A percentile compares a stretch with the other conserved stretches of the same genome.
Conservation (phyloP, 441 rosid genomes). For the Bruguiera hainesii region DNA sequence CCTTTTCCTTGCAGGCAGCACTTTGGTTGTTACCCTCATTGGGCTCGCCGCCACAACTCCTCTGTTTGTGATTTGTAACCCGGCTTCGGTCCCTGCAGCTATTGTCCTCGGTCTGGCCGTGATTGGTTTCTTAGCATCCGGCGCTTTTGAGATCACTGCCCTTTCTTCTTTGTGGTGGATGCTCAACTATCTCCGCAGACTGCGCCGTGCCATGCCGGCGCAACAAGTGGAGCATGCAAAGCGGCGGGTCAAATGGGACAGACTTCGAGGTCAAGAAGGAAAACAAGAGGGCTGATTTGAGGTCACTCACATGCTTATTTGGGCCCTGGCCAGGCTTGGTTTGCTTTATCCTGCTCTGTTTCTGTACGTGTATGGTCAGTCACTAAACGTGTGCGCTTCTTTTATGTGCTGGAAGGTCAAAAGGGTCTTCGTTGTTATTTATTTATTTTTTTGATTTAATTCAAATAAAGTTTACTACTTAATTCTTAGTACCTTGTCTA, state of each 20-base stretch:
- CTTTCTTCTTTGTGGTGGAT: constrained; percentile 63
- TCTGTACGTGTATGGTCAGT: no score
- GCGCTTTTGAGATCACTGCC: constrained; percentile 69
- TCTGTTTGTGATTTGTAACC: constrained; percentile 63
- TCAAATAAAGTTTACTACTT: no score
- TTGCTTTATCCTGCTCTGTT: no score
- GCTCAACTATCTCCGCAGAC: constrained; percentile 32
- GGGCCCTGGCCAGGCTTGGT: no score
- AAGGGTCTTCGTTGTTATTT: no score
- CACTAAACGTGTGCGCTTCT: no score
- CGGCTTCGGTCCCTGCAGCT: constrained; percentile 70
- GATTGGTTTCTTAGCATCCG: constrained; percentile 57
- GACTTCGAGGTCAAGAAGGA: constrained; percentile 19
- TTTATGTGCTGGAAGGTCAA: no score
- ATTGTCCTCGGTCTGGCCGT: constrained; percentile 44
- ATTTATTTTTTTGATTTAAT: no score
- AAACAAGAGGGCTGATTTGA: neutral
- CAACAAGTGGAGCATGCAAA: constrained; percentile 37
- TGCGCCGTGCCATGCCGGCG: constrained; percentile 21
- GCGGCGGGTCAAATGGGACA: constrained; percentile 47
- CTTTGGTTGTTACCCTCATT: constrained; percentile 45
- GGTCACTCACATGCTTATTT: neutral
- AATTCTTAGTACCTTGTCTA: no score
- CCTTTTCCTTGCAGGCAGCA: constrained; percentile 47
- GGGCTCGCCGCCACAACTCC: constrained; percentile 55